These are phyloP conservation scores for Naganishia vaughanmartiniae DNA, from an alignment of 768 basidiomycete species.

Conservation along the genomic window DNA sequence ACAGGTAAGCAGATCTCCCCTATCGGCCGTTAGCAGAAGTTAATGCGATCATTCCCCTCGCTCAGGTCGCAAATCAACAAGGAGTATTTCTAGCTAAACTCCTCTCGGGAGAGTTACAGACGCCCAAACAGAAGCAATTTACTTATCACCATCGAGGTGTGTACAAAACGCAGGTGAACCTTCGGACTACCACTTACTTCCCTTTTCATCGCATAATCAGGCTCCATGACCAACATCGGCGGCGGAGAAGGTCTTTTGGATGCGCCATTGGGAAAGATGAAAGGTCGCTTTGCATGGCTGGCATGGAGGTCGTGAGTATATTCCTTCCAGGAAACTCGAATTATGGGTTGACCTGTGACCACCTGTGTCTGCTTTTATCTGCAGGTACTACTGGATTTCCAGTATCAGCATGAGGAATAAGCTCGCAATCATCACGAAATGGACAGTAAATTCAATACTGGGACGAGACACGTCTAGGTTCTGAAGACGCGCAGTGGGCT, in stretches of 20 bases:
- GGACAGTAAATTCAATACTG: neutral
- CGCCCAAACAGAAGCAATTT: constrained; percentile 12
- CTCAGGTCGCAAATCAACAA: constrained; percentile 27
- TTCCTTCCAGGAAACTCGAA: neutral
- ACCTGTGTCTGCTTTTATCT: neutral
- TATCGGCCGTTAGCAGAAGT: neutral
- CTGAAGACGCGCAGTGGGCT: neutral
- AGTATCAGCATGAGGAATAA: neutral
- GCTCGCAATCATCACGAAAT: neutral
- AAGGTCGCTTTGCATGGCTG: constrained; percentile 27
- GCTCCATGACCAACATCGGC: constrained; percentile 51
- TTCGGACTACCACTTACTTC: neutral
- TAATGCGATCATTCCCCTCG: neutral
- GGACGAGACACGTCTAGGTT: neutral
- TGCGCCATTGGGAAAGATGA: constrained; percentile 16
- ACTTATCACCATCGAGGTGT: constrained; percentile 29
- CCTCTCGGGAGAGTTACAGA: constrained; percentile 32
- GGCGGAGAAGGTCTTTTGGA: constrained; percentile 24
- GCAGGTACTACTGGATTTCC: neutral
- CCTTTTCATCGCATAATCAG: neutral
- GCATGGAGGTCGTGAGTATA: constrained; percentile 29
- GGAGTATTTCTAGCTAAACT: constrained; percentile 38
- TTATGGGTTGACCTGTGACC: neutral
- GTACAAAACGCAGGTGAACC: constrained; percentile 6
- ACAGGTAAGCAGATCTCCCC: constrained; percentile 56